Evolutionary conservation across 768 basidiomycete genomes (phyloP).

Genomic region (Suillus discolor): DNA sequence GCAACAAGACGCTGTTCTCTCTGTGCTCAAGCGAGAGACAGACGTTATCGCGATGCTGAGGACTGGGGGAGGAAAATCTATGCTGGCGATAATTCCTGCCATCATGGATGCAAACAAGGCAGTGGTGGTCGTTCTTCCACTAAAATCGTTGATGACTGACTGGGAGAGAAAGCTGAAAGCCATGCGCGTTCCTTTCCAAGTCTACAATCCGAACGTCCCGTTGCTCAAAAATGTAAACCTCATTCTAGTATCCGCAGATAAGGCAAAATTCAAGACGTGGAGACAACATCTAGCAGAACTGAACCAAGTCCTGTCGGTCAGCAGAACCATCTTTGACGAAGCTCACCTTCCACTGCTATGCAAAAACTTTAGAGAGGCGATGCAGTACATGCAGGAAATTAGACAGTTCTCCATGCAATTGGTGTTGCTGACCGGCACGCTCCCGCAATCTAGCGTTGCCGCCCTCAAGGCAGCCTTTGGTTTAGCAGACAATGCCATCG

Average conservation of each 20-base stretch:
- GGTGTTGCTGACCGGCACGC: slow-evolving; percentile 24
- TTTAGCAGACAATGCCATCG: neutral
- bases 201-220: slow-evolving; percentile 6
- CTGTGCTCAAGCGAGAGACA: slow-evolving; percentile 8
- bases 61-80: slow-evolving; percentile 31
- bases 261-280: slow-evolving; percentile 9
- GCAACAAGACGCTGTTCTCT: slow-evolving; percentile 22
- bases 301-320: neutral
- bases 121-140: slow-evolving; percentile 24
- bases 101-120: slow-evolving; percentile 13
- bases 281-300: slow-evolving; percentile 6
- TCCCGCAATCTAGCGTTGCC: slow-evolving; percentile 8
- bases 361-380: slow-evolving; percentile 12
- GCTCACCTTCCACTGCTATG: slow-evolving; percentile 20
- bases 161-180: slow-evolving; percentile 18
- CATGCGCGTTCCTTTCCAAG: slow-evolving; percentile 19
- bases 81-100: slow-evolving; percentile 25
- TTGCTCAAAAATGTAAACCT: neutral
- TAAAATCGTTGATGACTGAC: slow-evolving; percentile 26
- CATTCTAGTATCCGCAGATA: slow-evolving; percentile 15
- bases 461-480: slow-evolving; percentile 10
- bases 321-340: slow-evolving; percentile 26
- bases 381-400: slow-evolving; percentile 15
- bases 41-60: slow-evolving; percentile 27
- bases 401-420: slow-evolving; percentile 17